phyloP scores from a whole-genome alignment of 2,329 filamentous ascomycete genomes.

The Geosmithia putterillii region DNA sequence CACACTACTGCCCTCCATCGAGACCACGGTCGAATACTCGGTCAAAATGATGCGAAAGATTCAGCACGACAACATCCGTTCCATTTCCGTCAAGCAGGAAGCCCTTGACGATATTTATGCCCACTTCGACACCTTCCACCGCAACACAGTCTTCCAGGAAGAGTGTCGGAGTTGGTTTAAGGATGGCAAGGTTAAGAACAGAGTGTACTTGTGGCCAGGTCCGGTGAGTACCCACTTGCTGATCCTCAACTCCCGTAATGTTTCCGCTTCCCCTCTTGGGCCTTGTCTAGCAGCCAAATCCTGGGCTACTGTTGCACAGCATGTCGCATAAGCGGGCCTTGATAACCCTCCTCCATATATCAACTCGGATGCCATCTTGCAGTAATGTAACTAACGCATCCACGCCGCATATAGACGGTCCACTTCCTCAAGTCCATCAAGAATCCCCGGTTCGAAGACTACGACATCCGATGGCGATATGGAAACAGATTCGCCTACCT shows the following conservation, averaged over 20 bases:
- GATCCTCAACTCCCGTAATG: not conserved
- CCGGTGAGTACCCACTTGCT: conserved; percentile 11
- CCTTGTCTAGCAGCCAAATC: not conserved
- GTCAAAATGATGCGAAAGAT: conserved; percentile 25
- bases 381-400: not conserved
- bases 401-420: conserved; percentile 12
- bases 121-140: conserved; percentile 18
- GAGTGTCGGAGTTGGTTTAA: conserved; percentile 22
- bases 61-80: conserved; percentile 19
- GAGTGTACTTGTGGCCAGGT: conserved; percentile 18
- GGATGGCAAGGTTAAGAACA: conserved; percentile 17
- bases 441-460: conserved; percentile 17
- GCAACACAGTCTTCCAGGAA: conserved; percentile 18
- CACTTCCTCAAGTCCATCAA: conserved; percentile 23
- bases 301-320: not conserved
- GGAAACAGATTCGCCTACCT: conserved; percentile 24
- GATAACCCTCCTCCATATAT: too few relatives aligned
- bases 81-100: conserved; percentile 19
- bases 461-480: conserved; percentile 18
- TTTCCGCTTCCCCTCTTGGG: not conserved
- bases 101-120: conserved; percentile 18
- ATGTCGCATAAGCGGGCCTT: too few relatives aligned
- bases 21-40: conserved; percentile 25
- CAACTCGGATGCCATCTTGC: too few relatives aligned
- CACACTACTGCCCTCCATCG: conserved; percentile 27